Conservation (phyloP, 257 asterid species). For the Jasminum sambac region DNA sequence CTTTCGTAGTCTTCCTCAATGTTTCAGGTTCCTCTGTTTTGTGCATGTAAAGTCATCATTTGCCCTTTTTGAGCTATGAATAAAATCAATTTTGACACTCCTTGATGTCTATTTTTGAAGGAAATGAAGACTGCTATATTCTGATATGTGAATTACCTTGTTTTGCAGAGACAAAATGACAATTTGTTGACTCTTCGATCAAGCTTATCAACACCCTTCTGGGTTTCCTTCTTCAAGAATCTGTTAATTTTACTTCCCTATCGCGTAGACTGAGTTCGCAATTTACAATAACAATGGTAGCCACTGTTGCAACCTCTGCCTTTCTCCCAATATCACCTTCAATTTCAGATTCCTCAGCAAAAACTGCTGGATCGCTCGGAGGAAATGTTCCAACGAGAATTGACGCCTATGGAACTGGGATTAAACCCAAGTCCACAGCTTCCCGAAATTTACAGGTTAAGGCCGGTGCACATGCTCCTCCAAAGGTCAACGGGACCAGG, state of each 20-base stretch:
- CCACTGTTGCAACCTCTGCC: conserved; percentile 79
- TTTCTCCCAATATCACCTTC: conserved; percentile 62
- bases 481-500: conserved; percentile 90
- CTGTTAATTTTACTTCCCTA: neutral
- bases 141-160: conserved; percentile 21
- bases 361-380: conserved; percentile 55
- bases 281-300: conserved; percentile 51
- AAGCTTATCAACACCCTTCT: conserved; percentile 5
- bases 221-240: conserved; percentile 21
- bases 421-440: conserved; percentile 60
- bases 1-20: neutral
- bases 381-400: conserved; percentile 60
- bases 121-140: conserved; percentile 7
- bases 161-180: conserved; percentile 32
- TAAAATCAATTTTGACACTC: neutral
- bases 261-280: conserved; percentile 10
- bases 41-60: neutral
- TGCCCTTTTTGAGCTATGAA: neutral
- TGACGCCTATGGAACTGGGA: conserved; percentile 56
- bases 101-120: neutral
- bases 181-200: conserved; percentile 18
- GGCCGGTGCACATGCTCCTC: conserved; percentile 84
- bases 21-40: neutral
- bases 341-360: conserved; percentile 58
- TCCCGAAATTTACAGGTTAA: conserved; percentile 67